Evolutionary conservation across 139 green algal species (phyloP), one percentile per base, ranked within the genome.

Genomic region (Volvox reticuliferus): DNA sequence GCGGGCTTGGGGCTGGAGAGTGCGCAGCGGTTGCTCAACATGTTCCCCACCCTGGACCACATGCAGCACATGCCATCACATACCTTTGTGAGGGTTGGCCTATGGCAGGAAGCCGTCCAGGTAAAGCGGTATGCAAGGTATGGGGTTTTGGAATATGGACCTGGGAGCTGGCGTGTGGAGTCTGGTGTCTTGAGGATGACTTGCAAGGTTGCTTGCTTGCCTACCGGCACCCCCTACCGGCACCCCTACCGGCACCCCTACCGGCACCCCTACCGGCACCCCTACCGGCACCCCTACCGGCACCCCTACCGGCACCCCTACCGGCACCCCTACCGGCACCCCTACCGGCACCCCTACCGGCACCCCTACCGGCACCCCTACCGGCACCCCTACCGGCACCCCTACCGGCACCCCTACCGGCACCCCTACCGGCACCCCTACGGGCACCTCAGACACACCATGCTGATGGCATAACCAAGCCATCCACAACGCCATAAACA

Each of bases 11-110:
- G 21, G 20, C 71, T 79, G 71, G 24, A 35, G 71, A 79, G 71
- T 13, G 89, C 89, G 0, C 75, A 90, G 62, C 2, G 22, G 82
- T 73, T 94, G 85, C 68, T 36, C 13, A 28, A 20, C 18, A 44
- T 33, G 62, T 62, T 78, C 0, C 77, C 68, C 32, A 44, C 44
- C 35, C 35, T 93, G 26, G 93, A 92, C 30, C 94, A 96, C 93
- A 71, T 95, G 76, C 37, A 91, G 44, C 94, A 96, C 92, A 96
- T 96, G 94, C 88, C 94, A 50, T 92, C 79, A 18, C 94, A 96
- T 77, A 91, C 67, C 20, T 95, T 92, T 88, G 68, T 95, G 28
- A 71, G 90, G 0, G 75, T 94, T 30, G 92, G 92, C 0, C 71
- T 91, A 1, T 96, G 83, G 71, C 55, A 83, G 22, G 93, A 96